Evolutionary conservation across 176 grass and related monocot genomes (phyloP).

Genomic region (Rhynchospora breviuscula): DNA sequence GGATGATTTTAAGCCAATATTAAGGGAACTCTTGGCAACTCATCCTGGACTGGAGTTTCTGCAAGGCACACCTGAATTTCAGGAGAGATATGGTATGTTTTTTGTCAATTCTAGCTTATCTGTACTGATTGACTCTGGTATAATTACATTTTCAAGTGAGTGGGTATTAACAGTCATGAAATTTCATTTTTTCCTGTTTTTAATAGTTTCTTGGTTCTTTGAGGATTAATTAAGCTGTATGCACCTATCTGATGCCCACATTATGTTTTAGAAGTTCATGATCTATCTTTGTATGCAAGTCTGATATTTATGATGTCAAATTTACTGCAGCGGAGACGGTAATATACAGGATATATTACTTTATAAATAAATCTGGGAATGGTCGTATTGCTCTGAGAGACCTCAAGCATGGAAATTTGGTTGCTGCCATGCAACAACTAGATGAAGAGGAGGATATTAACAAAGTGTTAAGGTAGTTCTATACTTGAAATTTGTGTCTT

Average conservation of each 20-base stretch:
- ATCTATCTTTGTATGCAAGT: conserved; percentile 10
- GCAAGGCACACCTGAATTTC: conserved; percentile 99
- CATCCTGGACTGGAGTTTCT: conserved; percentile 98
- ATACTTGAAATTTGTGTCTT: conserved; percentile 1
- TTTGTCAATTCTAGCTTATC: not conserved
- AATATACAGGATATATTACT: conserved; percentile 99
- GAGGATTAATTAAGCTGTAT: not conserved
- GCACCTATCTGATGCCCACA: not conserved
- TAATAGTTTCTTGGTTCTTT: conserved; percentile 18
- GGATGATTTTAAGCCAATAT: conserved; percentile 94
- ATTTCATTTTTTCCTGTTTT: not conserved
- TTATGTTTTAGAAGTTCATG: not conserved
- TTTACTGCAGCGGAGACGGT: conserved; percentile 86
- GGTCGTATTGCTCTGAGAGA: conserved; percentile 84
- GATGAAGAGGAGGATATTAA: conserved; percentile 99
- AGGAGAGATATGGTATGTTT: conserved; percentile 93
- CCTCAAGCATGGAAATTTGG: conserved; percentile 93
- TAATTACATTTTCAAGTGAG: not conserved
- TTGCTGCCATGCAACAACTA: conserved; percentile 92
- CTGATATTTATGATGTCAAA: conserved; percentile 22
- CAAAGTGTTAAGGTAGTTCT: conserved; percentile 84
- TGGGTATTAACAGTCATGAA: not conserved
- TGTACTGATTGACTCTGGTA: not conserved
- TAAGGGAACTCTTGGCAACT: conserved; percentile 85
- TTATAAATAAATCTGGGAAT: conserved; percentile 95